A percentile compares a stretch with the other conserved stretches of the same genome.
phyloP scores from a whole-genome alignment of 768 basidiomycete genomes.

The Mycena vitilis region DNA sequence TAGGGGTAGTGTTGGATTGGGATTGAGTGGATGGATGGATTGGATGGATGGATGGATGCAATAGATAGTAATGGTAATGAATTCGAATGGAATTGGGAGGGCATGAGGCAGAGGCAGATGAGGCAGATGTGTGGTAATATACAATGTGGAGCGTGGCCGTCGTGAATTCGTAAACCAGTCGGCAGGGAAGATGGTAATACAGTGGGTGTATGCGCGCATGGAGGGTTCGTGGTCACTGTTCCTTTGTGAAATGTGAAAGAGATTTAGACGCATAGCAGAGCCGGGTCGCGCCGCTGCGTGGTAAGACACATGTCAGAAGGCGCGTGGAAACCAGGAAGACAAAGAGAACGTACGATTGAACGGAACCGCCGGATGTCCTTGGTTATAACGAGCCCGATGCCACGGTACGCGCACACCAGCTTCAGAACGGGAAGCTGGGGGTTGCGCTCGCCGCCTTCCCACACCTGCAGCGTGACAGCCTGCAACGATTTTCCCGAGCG shows the following conservation, averaged over 20 bases:
- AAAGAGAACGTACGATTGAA: slow-evolving; percentile 52
- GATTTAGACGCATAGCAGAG: slow-evolving; percentile 36
- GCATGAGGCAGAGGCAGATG: slow-evolving; percentile 13
- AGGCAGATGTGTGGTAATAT: slow-evolving; percentile 22
- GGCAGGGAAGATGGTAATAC: slow-evolving; percentile 25
- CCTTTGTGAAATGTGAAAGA: neutral
- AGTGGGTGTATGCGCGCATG: slow-evolving; percentile 14
- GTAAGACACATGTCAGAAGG: slow-evolving; percentile 32
- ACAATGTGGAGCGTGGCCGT: slow-evolving; percentile 28
- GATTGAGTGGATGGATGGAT: neutral
- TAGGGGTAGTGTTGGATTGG: slow-evolving; percentile 15
- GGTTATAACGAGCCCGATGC: slow-evolving; percentile 65
- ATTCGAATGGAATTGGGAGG: neutral
- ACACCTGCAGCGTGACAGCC: slow-evolving; percentile 65
- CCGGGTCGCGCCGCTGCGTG: slow-evolving; percentile 38
- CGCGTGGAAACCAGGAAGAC: slow-evolving; percentile 6
- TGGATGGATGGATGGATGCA: neutral
- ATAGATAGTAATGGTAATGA: neutral
- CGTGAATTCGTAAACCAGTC: slow-evolving; percentile 28
- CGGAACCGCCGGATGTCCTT: slow-evolving; percentile 67
- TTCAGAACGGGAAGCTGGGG: slow-evolving; percentile 64
- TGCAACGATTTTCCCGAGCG: slow-evolving; percentile 57
- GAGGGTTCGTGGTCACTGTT: slow-evolving; percentile 24
- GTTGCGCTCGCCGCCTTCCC: slow-evolving; percentile 63
- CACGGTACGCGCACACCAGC: slow-evolving; percentile 73